phyloP scores from a whole-genome alignment of 2,329 filamentous ascomycete genomes.

The Hypomyces perniciosus region DNA sequence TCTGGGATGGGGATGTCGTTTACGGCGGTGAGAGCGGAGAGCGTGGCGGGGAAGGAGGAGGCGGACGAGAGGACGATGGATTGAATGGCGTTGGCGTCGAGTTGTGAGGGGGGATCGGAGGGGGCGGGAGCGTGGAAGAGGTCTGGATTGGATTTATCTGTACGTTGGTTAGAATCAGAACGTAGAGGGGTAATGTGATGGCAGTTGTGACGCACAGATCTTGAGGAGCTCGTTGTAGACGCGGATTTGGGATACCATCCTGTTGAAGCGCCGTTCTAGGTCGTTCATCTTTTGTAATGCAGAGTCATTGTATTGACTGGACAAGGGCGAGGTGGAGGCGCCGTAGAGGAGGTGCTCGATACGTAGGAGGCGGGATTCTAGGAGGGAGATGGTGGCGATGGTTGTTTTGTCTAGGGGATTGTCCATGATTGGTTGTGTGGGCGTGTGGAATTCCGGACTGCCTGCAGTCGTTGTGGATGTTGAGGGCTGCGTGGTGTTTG shows the following conservation, averaged over 20 bases:
- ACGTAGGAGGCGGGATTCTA: conserved; percentile 53
- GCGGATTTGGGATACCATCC: conserved; percentile 44
- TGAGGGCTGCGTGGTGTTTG: not conserved
- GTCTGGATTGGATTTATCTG: conserved; percentile 49
- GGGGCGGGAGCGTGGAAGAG: conserved; percentile 46
- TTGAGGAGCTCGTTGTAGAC: conserved; percentile 55
- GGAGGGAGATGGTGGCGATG: conserved; percentile 48
- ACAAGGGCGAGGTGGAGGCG: conserved; percentile 26
- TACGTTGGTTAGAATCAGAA: not conserved
- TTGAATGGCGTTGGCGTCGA: conserved; percentile 45
- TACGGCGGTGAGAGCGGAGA: conserved; percentile 52
- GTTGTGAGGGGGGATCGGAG: conserved; percentile 44
- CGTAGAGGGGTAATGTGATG: not conserved
- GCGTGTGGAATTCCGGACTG: not conserved
- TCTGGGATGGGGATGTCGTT: conserved; percentile 53
- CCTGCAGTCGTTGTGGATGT: not conserved
- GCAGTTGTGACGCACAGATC: conserved; percentile 44
- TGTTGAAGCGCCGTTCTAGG: conserved; percentile 48
- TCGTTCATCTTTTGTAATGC: conserved; percentile 41
- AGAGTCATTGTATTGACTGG: conserved; percentile 31
- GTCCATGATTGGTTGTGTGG: conserved; percentile 21
- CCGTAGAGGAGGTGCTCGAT: conserved; percentile 56
- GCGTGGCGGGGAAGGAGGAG: conserved; percentile 48
- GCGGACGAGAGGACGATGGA: conserved; percentile 53
- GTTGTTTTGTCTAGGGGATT: conserved; percentile 45